phyloP scores from a whole-genome alignment of 2,329 filamentous ascomycete genomes.

The Fusarium domesticum region DNA sequence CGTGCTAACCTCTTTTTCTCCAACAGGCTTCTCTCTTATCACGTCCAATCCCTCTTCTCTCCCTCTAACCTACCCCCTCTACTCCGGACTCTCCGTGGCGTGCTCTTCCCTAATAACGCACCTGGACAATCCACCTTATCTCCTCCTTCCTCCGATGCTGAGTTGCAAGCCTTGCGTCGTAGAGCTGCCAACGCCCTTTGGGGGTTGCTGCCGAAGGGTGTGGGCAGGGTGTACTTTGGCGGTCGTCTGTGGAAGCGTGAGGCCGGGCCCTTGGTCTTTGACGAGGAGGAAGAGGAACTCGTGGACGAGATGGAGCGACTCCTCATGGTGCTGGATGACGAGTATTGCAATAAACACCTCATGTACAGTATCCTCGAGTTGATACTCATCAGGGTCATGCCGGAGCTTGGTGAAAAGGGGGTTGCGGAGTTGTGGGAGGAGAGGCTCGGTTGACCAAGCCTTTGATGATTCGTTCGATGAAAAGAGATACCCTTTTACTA shows the following conservation, averaged over 20 bases:
- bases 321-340: constrained; percentile 73
- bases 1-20: constrained; percentile 25
- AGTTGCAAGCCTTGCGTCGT: constrained; percentile 59
- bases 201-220: constrained; percentile 45
- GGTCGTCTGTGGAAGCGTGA: constrained; percentile 33
- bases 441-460: constrained; percentile 47
- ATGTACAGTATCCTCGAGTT: constrained; percentile 80
- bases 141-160: constrained; percentile 58
- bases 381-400: constrained; percentile 75
- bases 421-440: constrained; percentile 72
- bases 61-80: constrained; percentile 62
- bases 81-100: constrained; percentile 68
- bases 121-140: constrained; percentile 62
- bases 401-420: constrained; percentile 73
- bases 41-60: constrained; percentile 58
- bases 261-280: constrained; percentile 18
- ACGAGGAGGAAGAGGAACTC: constrained; percentile 39
- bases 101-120: constrained; percentile 83
- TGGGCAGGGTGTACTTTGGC: constrained; percentile 52
- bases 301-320: constrained; percentile 61
- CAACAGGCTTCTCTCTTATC: constrained; percentile 57
- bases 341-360: constrained; percentile 90
- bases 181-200: constrained; percentile 62
- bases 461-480: constrained; percentile 2
- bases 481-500: constrained; percentile 21